Conservation (phyloP, 768 basidiomycete species). For the Albatrellus ellisii region DNA sequence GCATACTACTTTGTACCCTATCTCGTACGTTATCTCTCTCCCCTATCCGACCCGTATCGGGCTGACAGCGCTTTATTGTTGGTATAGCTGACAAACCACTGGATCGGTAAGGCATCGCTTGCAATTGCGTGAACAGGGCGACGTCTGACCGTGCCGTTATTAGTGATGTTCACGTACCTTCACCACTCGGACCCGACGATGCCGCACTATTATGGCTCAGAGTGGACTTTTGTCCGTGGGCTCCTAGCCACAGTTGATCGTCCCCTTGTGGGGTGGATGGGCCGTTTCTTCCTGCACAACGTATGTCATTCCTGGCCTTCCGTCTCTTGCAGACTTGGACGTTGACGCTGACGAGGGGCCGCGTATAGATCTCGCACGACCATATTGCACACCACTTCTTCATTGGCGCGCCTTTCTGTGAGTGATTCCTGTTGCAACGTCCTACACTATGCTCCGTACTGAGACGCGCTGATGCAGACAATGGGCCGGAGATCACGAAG, state of each 20-base stretch:
- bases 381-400: slow-evolving; percentile 39
- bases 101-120: slow-evolving; percentile 24
- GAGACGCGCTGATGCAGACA: slow-evolving; percentile 28
- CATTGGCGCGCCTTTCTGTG: slow-evolving; percentile 1
- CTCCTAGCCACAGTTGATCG: slow-evolving; percentile 89
- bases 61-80: too few species aligned
- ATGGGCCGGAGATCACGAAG: slow-evolving; percentile 53
- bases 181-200: slow-evolving; percentile 96
- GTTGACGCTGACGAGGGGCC: neutral
- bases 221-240: slow-evolving; percentile 90
- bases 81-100: slow-evolving; percentile 54
- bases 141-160: slow-evolving; percentile 15
- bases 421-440: slow-evolving; percentile 16
- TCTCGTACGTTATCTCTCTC: neutral
- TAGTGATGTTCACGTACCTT: slow-evolving; percentile 91
- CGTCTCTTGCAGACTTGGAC: neutral
- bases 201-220: slow-evolving; percentile 84
- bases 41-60: too few species aligned
- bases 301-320: neutral
- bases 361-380: slow-evolving; percentile 60
- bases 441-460: neutral
- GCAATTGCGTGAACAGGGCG: neutral
- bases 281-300: slow-evolving; percentile 1
- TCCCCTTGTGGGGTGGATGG: slow-evolving; percentile 40
- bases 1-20: neutral